A percentile compares a stretch with the other conserved stretches of the same genome.
These are phyloP conservation scores for Alnus rubra DNA, from an alignment of 306 rosid species.

Conservation along the genomic window DNA sequence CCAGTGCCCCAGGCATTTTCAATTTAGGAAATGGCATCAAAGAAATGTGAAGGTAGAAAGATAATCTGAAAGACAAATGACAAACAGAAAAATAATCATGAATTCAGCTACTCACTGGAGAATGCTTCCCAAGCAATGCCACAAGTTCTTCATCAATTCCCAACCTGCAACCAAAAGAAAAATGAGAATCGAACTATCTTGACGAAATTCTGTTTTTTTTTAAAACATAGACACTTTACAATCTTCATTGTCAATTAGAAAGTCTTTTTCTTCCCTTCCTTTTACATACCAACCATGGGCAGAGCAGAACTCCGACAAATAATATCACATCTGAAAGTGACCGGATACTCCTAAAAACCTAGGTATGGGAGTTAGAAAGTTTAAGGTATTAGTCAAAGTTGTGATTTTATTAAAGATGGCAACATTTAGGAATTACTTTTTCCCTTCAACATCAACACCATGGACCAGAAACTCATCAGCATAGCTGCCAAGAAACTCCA, in stretches of 20 bases:
- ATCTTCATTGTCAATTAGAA: no score
- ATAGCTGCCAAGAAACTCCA: constrained; percentile 72
- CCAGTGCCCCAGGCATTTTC: background rate
- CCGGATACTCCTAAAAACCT: background rate
- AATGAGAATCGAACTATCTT: constrained; percentile 18
- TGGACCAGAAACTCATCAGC: constrained; percentile 96
- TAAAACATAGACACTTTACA: background rate
- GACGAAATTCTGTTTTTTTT: background rate
- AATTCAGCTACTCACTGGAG: constrained; percentile 58
- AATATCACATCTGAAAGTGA: background rate
- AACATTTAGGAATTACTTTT: constrained; percentile 55
- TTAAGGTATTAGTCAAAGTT: background rate
- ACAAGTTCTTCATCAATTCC: constrained; percentile 98
- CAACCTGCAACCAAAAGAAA: constrained; percentile 52
- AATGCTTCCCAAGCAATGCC: constrained; percentile 77
- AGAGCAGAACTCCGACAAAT: background rate
- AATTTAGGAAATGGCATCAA: background rate
- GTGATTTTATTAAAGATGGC: background rate
- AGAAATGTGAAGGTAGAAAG: background rate
- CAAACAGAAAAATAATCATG: constrained; percentile 15
- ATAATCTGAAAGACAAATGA: background rate
- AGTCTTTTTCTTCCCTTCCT: background rate
- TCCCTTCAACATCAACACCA: constrained; percentile 98
- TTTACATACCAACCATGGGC: background rate
- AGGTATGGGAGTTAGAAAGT: background rate